Base-by-base conservation (phyloP, 495 filamentous ascomycete genomes). In the Penicillium atrosanguineum region DNA sequence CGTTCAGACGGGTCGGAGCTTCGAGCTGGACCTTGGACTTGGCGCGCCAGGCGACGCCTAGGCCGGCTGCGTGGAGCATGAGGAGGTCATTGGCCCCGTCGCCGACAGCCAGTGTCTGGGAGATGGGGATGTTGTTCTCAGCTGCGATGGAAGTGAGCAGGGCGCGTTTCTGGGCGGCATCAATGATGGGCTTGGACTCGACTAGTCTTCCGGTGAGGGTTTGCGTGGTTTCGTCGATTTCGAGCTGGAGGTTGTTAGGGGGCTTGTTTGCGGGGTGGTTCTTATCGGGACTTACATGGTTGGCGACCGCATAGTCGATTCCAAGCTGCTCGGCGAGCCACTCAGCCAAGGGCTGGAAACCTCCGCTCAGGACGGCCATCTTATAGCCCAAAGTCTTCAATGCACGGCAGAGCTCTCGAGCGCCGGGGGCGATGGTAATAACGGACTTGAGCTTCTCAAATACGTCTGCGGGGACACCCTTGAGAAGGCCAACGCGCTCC, bases 11-110 rank as follows among this genome's bases (percentile, higher is more conserved):
- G 25, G 88, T 86, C 6, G 85, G 84, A 2, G 94, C 93, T 62
- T 89, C 85, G 65, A 87, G 80, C 75, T 98, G 94, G 50, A 98
- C 94, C 58, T 82, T 83, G 46, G 87, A 87, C 76, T 98, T 98
- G 21, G 94, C 94, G 68, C 91, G 89, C 82, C 91, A 96, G 14
- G 94, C 94, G 37, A 97, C 85, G 6, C 94, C 94, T 50, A 97
- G 70, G 6, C 93, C 94, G 16, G 94, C 93, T 44, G 83, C 83
- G 25, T 81, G 78, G 72, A 98, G 89, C 94, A 98, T 98, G 39
- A 87, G 78, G 36, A 98, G 75, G 62, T 98, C 94, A 62, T 98
- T 98, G 37, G 94, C 92, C 21, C 94, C 94, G 62, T 98, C 94
- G 12, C 94, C 94, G 1, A 97, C 86, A 9, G 90, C 88, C 25